Evolutionary conservation across 2,329 filamentous ascomycete genomes (phyloP).

Genomic region (Fusarium succisae): DNA sequence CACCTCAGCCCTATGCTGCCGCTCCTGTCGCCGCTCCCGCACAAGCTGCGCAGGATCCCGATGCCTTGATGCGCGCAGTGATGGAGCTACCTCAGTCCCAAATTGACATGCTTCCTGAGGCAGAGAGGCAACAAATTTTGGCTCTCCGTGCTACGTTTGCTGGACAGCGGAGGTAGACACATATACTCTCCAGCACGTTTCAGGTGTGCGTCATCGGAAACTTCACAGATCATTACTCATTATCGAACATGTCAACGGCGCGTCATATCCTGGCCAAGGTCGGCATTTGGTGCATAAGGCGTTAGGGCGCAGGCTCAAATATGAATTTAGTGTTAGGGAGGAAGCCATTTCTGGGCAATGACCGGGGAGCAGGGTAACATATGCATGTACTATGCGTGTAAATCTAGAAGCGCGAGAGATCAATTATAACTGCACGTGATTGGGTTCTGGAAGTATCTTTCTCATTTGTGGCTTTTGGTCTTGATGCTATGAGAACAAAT

Average conservation of each 20-base stretch:
- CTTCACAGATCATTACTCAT: not conserved
- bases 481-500: not conserved
- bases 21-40: conserved; percentile 47
- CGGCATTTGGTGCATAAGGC: conserved; percentile 21
- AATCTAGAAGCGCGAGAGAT: not conserved
- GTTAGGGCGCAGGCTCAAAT: conserved; percentile 33
- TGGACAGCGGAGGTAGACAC: conserved; percentile 48
- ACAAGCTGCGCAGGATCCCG: conserved; percentile 63
- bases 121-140: conserved; percentile 82
- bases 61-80: conserved; percentile 82
- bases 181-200: not conserved
- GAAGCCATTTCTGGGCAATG: not conserved
- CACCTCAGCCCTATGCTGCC: conserved; percentile 51
- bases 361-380: not conserved
- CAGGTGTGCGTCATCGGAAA: not conserved
- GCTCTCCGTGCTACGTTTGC: conserved; percentile 74
- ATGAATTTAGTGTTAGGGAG: conserved; percentile 3
- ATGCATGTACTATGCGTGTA: not conserved
- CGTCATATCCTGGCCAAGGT: conserved; percentile 10
- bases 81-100: conserved; percentile 81
- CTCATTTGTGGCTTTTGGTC: not conserved
- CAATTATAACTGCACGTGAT: not conserved
- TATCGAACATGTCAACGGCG: not conserved
- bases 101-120: conserved; percentile 80
- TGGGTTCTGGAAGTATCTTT: not conserved